Percentiles rank a stretch among this genome's conserved stretches.
phyloP scores from a whole-genome alignment of 2,329 filamentous ascomycete genomes.

The Cadophora malorum region DNA sequence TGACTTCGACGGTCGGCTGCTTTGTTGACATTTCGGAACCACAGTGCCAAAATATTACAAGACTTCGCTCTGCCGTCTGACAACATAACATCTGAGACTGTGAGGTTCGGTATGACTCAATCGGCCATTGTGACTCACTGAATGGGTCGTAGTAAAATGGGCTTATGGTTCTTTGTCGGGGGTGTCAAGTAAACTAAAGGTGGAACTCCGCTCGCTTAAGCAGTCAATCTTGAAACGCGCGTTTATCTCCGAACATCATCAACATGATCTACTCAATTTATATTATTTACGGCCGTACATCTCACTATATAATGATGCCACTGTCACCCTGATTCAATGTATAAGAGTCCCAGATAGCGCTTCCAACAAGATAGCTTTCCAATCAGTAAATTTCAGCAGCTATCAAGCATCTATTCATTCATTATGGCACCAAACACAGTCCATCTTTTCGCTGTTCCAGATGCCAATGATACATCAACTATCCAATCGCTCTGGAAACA shows the following conservation, averaged over 20 bases:
- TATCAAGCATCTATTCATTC: not conserved
- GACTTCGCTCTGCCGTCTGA: not conserved
- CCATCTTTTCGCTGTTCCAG: not conserved
- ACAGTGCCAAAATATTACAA: not conserved
- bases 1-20: not conserved
- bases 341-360: not conserved
- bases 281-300: too few relatives aligned
- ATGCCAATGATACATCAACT: not conserved
- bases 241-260: not conserved
- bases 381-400: not conserved
- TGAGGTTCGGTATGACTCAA: conserved; percentile 1
- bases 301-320: not conserved
- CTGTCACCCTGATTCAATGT: not conserved
- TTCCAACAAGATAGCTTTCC: not conserved
- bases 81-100: not conserved
- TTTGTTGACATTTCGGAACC: not conserved
- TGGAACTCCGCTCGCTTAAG: conserved; percentile 11
- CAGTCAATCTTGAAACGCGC: not conserved
- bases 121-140: too few relatives aligned
- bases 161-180: too few relatives aligned
- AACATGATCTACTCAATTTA: too few relatives aligned
- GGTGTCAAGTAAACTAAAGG: not conserved
- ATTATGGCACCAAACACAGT: conserved; percentile 1
- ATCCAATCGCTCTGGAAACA: not conserved
- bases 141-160: too few relatives aligned